Conservation (phyloP, 2,329 filamentous ascomycete species). For the Pestalotiopsis sp. region DNA sequence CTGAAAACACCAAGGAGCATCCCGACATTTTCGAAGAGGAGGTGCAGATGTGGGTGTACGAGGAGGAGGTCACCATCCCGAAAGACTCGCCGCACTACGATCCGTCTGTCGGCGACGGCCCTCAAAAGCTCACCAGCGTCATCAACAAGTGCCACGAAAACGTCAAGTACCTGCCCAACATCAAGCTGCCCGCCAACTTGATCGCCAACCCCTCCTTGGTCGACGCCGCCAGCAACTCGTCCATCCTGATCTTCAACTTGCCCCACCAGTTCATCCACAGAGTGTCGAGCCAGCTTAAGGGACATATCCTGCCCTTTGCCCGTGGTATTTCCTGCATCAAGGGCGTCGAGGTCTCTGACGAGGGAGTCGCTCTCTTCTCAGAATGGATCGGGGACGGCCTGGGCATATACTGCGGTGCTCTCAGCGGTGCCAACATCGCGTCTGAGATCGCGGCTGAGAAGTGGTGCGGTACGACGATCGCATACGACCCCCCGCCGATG, state of each 20-base stretch:
- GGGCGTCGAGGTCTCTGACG: conserved; percentile 88
- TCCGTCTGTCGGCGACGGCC: conserved; percentile 59
- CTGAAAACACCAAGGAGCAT: conserved; percentile 83
- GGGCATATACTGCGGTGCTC: conserved; percentile 93
- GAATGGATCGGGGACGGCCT: conserved; percentile 91
- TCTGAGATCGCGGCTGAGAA: conserved; percentile 94
- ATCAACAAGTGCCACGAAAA: conserved; percentile 97
- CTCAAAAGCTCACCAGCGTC: conserved; percentile 85
- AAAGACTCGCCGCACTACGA: conserved; percentile 76
- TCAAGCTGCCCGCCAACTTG: conserved; percentile 80
- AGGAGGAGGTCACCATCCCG: conserved; percentile 81
- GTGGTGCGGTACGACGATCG: conserved; percentile 95
- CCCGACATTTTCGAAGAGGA: conserved; percentile 81
- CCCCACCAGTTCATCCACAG: conserved; percentile 94
- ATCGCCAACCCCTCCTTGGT: conserved; percentile 80
- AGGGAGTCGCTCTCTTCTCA: conserved; percentile 86
- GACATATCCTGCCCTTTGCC: conserved; percentile 88
- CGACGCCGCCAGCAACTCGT: conserved; percentile 80
- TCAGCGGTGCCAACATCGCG: conserved; percentile 96
- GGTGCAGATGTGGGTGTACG: conserved; percentile 99
- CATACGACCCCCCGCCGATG: conserved; percentile 89
- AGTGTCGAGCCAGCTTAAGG: conserved; percentile 81
- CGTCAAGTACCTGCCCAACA: conserved; percentile 93
- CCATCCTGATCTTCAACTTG: conserved; percentile 93
- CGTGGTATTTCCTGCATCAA: conserved; percentile 98